These are phyloP conservation scores for Xylariaceae sp. DNA, from an alignment of 2,329 filamentous ascomycete genomes.

Conservation along the genomic window DNA sequence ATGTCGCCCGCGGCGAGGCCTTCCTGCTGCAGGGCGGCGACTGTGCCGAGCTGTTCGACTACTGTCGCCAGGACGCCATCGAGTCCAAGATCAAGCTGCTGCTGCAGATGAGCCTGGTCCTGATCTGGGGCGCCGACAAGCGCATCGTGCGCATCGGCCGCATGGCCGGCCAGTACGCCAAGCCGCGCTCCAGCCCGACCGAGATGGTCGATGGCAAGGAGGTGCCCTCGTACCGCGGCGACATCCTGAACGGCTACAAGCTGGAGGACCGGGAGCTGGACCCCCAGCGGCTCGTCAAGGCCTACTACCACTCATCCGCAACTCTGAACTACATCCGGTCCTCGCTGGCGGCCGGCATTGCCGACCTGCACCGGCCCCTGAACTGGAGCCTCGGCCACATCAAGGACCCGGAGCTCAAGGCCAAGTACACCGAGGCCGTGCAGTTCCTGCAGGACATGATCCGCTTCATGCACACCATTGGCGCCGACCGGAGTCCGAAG, in stretches of 20 bases:
- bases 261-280: slow-evolving; percentile 71
- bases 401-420: slow-evolving; percentile 70
- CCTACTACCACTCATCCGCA: slow-evolving; percentile 92
- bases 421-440: slow-evolving; percentile 81
- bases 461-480: slow-evolving; percentile 89
- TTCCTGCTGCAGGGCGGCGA: slow-evolving; percentile 95
- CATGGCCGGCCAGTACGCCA: slow-evolving; percentile 97
- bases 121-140: slow-evolving; percentile 78
- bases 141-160: slow-evolving; percentile 89
- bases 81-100: slow-evolving; percentile 96
- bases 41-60: slow-evolving; percentile 95
- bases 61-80: slow-evolving; percentile 82
- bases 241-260: slow-evolving; percentile 88
- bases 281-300: slow-evolving; percentile 72
- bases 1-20: slow-evolving; percentile 83
- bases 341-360: slow-evolving; percentile 77
- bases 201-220: slow-evolving; percentile 74
- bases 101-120: slow-evolving; percentile 90
- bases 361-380: slow-evolving; percentile 85
- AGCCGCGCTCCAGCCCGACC: slow-evolving; percentile 82
- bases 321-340: slow-evolving; percentile 90
- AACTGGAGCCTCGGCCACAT: slow-evolving; percentile 96
- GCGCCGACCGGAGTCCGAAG: slow-evolving; percentile 75
- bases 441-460: slow-evolving; percentile 82
- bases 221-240: slow-evolving; percentile 85